Base-by-base conservation (phyloP, 306 rosid genomes). In the Citrullus mucosospermus region DNA sequence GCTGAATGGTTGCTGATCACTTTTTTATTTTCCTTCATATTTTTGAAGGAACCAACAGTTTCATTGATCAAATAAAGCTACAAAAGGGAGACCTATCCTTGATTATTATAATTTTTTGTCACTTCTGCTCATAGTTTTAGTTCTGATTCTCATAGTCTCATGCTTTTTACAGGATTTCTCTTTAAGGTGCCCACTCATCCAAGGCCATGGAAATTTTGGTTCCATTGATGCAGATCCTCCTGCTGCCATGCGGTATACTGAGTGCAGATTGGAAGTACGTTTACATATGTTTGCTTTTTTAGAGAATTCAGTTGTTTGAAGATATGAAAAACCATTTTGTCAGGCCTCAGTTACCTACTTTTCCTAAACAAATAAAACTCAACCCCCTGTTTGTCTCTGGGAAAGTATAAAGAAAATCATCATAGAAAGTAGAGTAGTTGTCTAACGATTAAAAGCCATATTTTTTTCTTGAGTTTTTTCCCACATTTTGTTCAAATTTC, bases 161-260 rank as follows among this genome's bases (percentile, higher is more conserved):
- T 76, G 43, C 58, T 50, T 79, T 55, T 63, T 78, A 53, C 93
- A 95, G 98, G 97, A 91, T 83, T 95, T 95, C 79, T 92, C 97
- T 74, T 80, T 95, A 78, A 89, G 97, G n/a, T 74, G 83, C 80
- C 91, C 99, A 72, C 87, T 95, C 68, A 89, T 95, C 79, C 91
- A 88, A 82, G 99, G 99, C 85, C 99, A 95, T 83, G 99, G 99
- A 73, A 95, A 95, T 88, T 95, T 95, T 81, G 99, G 99, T 76
- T 89, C 99, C 41, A 84, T 95, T 59, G 99, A 95, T 88, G 96
- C 97, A 50, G 99, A 95, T 83, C 99, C 99, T 80, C 85, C 99
- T 60, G 99, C 99, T 83, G 99, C 99, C 74, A 95, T 95, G 99
- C 97, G 99, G 72, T 95, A 95, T 90, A 95, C 99, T 43, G 99